Base-by-base conservation (phyloP, 768 basidiomycete genomes). In the Amanita jacksonii region DNA sequence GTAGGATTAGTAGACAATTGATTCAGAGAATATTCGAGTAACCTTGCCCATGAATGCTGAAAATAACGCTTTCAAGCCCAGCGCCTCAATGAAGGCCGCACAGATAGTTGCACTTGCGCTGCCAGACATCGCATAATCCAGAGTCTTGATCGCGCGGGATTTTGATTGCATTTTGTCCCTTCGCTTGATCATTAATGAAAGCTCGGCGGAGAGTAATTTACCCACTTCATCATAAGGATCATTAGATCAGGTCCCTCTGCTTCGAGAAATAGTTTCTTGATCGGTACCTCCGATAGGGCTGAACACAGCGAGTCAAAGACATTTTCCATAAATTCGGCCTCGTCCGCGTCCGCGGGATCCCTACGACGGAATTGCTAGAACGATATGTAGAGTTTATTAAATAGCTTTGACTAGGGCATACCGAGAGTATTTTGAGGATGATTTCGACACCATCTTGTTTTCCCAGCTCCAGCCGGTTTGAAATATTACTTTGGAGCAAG, bases 281-380 rank as follows among this genome's bases (percentile, higher is more conserved):
- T 77, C 37, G 79, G 68, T 10, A 80, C 69, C 60, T 94, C 92
- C 25, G 69, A 76, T 18, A 98, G 68, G 0, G 82, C 74, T 0
- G 92, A 93, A 58, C 96, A 98, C 18, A 99, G 62, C 0, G 81
- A 62, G 57, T 97, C 88, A 57, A 98, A 98, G 3, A 90, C 55
- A 60, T 99, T 98, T 59, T 98, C 96, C 92, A 98, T 93, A 62
- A 91, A 98, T 60, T 99, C 96, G 4, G 79, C 71, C 63, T 99
- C 96, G 49, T 98, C 96, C 6, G 82, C 73, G 51, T 92, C 82
- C 0, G 67, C 66, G 10, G 94, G 94, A 56, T 97, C 87, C 45
- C 79, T 73, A 57, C 76, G 74, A 32, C 93, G 82, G 58, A 83
- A 98, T 79, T 85, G 84, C 91, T 96, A 51, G 45, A 40, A 8